phyloP scores from a whole-genome alignment of 306 rosid genomes.

The Myrica gale region DNA sequence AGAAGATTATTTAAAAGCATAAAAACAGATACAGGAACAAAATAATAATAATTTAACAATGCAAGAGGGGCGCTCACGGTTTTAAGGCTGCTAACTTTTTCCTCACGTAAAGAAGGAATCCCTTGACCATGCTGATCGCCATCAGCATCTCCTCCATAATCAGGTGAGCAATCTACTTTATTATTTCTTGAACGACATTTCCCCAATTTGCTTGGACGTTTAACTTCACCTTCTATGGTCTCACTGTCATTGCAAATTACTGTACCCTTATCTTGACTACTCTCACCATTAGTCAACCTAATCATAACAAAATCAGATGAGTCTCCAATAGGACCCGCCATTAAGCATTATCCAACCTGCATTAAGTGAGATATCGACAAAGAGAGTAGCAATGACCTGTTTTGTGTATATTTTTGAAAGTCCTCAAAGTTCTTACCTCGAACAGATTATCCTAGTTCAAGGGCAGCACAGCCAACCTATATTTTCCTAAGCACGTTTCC shows the following conservation, averaged over 20 bases:
- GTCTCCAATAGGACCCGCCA: not conserved
- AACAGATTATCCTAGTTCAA: not conserved
- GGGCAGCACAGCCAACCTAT: not conserved
- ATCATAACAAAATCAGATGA: not conserved
- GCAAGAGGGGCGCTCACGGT: constrained; percentile 54
- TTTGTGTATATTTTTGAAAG: not conserved
- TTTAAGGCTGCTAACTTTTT: constrained; percentile 95
- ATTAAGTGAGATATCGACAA: not conserved
- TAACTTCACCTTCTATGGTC: constrained; percentile 58
- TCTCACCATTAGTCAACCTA: constrained; percentile 61
- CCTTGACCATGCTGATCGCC: constrained; percentile 77
- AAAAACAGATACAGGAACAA: too few relatives aligned
- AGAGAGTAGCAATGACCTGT: not conserved
- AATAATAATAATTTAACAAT: not conserved
- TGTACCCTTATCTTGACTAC: constrained; percentile 54
- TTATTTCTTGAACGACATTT: constrained; percentile 69
- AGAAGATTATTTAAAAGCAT: too few relatives aligned
- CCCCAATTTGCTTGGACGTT: constrained; percentile 57
- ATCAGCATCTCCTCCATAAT: constrained; percentile 71
- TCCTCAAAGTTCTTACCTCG: not conserved
- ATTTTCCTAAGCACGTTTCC: not conserved
- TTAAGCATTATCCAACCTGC: not conserved
- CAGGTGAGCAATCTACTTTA: constrained; percentile 71
- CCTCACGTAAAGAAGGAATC: constrained; percentile 78
- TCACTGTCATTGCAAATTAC: constrained; percentile 52